Evolutionary conservation across 2,329 filamentous ascomycete genomes (phyloP).

Genomic region (Venturia effusa): DNA sequence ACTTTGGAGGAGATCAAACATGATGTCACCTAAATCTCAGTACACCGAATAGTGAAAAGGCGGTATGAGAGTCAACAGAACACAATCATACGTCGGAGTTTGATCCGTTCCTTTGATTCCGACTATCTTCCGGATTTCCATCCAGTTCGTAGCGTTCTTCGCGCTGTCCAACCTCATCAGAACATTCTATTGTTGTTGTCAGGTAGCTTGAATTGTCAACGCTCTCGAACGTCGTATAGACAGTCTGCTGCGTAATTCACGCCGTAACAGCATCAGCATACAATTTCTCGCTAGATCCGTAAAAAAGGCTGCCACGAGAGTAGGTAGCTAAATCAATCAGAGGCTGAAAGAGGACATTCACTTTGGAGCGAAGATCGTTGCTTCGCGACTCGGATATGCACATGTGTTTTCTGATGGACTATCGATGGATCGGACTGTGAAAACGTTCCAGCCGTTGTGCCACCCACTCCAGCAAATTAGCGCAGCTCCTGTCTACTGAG

Average conservation of each 20-base stretch:
- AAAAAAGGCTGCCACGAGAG: slow-evolving; percentile 25
- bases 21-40: no score
- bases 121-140: no score
- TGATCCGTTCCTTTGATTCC: no score
- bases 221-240: neutral
- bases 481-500: no score
- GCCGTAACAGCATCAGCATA: slow-evolving; percentile 33
- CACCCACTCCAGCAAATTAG: no score
- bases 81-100: no score
- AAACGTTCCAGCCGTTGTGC: no score
- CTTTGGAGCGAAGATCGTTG: no score
- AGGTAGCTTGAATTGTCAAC: neutral
- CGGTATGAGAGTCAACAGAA: no score
- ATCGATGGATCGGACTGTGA: neutral
- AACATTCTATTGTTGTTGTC: neutral
- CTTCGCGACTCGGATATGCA: neutral
- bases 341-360: neutral
- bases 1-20: no score
- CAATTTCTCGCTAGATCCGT: slow-evolving; percentile 28
- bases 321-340: slow-evolving; percentile 16
- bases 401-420: neutral
- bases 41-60: no score
- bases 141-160: no score
- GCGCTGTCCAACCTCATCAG: neutral
- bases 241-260: slow-evolving; percentile 30